Base-by-base conservation (phyloP, 805 yeast species). In the Candida caryicola region DNA sequence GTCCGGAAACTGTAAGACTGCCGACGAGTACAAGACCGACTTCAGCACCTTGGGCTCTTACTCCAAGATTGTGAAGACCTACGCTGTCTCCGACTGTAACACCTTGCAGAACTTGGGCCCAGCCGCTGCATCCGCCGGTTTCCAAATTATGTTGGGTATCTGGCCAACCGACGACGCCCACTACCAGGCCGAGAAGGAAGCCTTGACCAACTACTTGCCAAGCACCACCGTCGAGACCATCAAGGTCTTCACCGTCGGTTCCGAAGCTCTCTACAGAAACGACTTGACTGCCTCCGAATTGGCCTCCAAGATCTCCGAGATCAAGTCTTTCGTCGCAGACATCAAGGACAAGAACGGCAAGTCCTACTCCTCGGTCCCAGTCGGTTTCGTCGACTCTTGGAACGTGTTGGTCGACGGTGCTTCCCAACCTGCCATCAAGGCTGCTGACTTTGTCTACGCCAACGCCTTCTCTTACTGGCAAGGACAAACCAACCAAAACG, bases 381-480 rank as follows among this genome's bases (percentile, higher is more conserved):
- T 91, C 47, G 98, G 98, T 49, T 81, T 90, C 41, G 97, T 88
- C 48, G 98, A 91, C 67, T 89, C 97, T 2, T 91, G 98, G 98
- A 86, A 91, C 64, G 74, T 85, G 46, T 64, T 86, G 46, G 96
- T 89, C 50, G 95, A 87, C 55, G 93, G 84, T 55, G 79, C 73
- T 50, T 72, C 82, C 48, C 53, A 66, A 36, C 77, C 83, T 17
- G 95, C 85, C 40, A 81, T 91, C 59, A 54, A 78, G 62, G 90
- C 88, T 36, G 72, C 95, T 33, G 98, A 91, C 63, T 72, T 87
- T 54, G 80, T 89, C 45, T 85, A 82, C 62, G 95, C 96, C 57
- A 91, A 91, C 61, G 97, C 96, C 35, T 91, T 91, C 77, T 86
- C 97, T 6, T 91, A 90, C 82, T 91, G 98, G 98, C 98, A 91